These are phyloP conservation scores for Fusarium haematococcum DNA, from an alignment of 2,329 filamentous ascomycete genomes.

Conservation along the genomic window DNA sequence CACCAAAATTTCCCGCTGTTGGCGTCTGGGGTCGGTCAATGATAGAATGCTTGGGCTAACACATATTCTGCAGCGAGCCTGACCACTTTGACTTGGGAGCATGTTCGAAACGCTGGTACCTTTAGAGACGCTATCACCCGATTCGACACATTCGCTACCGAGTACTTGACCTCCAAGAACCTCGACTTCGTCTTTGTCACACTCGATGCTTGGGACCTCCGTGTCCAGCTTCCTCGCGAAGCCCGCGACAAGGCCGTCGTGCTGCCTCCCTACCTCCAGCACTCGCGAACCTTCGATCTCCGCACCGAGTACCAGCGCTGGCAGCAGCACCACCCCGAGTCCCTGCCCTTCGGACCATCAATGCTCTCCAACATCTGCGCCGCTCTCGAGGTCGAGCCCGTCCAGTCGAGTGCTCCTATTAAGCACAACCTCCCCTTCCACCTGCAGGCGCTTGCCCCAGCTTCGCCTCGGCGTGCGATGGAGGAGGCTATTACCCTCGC, in stretches of 20 bases:
- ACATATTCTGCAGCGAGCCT: conserved; percentile 77
- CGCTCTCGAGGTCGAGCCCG: conserved; percentile 95
- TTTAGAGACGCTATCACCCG: conserved; percentile 97
- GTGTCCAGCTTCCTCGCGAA: conserved; percentile 96
- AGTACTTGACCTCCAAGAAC: conserved; percentile 90
- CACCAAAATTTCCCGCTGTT: conserved; percentile 13
- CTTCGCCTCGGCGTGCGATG: conserved; percentile 95
- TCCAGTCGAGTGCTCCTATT: conserved; percentile 96
- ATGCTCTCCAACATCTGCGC: conserved; percentile 98
- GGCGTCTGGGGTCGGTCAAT: conserved; percentile 5
- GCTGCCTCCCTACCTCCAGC: conserved; percentile 94
- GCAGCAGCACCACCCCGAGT: conserved; percentile 98
- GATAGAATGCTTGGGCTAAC: conserved; percentile 31
- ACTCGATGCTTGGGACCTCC: conserved; percentile 97
- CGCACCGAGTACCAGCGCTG: conserved; percentile 98
- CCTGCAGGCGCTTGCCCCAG: conserved; percentile 92
- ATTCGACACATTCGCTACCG: conserved; percentile 92
- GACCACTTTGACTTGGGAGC: conserved; percentile 98
- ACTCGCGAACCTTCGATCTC: conserved; percentile 96
- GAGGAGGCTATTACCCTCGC: conserved; percentile 96
- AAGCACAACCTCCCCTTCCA: conserved; percentile 99
- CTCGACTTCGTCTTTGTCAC: conserved; percentile 98
- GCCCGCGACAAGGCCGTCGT: conserved; percentile 98
- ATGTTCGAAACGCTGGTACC: conserved; percentile 95
- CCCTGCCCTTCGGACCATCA: conserved; percentile 93